Conservation (phyloP, 2,329 filamentous ascomycete genomes). For the Exserohilum rostratum region DNA sequence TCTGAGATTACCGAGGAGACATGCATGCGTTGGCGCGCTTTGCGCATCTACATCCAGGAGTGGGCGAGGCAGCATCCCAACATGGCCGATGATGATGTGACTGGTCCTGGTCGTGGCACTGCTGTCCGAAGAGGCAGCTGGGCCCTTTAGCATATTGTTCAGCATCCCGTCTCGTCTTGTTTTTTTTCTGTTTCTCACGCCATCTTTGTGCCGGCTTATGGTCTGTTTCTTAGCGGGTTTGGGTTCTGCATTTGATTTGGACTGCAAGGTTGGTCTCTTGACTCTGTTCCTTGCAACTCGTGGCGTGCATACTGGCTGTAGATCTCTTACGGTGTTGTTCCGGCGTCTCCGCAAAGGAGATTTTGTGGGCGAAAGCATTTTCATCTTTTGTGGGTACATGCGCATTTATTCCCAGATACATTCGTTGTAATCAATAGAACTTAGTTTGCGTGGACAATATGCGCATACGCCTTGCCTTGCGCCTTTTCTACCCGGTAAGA, state of each 20-base stretch:
- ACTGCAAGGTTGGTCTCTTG: too few relatives aligned
- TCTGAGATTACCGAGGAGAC: slow-evolving; percentile 56
- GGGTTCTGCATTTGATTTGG: too few relatives aligned
- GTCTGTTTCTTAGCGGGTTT: too few relatives aligned
- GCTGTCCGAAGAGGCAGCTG: slow-evolving; percentile 57
- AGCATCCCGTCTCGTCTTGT: too few relatives aligned
- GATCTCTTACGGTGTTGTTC: not conserved
- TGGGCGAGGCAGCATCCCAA: slow-evolving; percentile 88
- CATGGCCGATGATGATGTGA: slow-evolving; percentile 53
- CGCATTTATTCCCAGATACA: not conserved
- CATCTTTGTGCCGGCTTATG: too few relatives aligned
- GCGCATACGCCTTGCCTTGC: too few relatives aligned
- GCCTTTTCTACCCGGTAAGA: too few relatives aligned
- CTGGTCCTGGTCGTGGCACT: slow-evolving; percentile 48
- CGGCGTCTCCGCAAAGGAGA: not conserved
- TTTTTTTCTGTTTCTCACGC: too few relatives aligned
- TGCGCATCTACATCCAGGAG: slow-evolving; percentile 82
- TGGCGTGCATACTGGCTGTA: slow-evolving; percentile 3
- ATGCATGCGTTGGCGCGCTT: slow-evolving; percentile 81
- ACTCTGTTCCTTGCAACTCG: too few relatives aligned
- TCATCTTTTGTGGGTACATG: not conserved
- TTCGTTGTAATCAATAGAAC: not conserved
- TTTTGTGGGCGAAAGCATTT: not conserved
- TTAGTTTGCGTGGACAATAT: not conserved
- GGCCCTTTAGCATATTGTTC: slow-evolving; percentile 42